These are phyloP conservation scores for Fistulifera pelliculosa DNA, from an alignment of 108 stramenopile species.

Conservation along the genomic window DNA sequence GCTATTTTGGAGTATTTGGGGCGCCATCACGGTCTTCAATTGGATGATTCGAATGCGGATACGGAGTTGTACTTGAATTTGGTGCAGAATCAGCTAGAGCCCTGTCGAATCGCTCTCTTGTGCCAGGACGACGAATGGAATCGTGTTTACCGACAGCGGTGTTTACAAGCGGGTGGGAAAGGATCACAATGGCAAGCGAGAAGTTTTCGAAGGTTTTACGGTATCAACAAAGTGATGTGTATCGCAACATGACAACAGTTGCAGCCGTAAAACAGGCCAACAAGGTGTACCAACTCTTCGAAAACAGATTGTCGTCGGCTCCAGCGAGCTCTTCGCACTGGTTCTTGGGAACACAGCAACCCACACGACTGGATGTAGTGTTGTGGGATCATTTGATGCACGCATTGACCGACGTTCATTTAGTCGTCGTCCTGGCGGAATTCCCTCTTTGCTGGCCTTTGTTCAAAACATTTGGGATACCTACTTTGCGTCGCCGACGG, in stretches of 20 bases:
- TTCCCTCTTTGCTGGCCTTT: slow-evolving; percentile 40
- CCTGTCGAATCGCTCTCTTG: slow-evolving; percentile 30
- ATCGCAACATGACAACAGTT: slow-evolving; percentile 22
- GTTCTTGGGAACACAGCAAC: slow-evolving; percentile 37
- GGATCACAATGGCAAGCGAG: not conserved
- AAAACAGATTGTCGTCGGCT: slow-evolving; percentile 21
- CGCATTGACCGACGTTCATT: slow-evolving; percentile 57
- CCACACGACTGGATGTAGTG: slow-evolving; percentile 41
- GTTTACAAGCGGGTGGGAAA: slow-evolving; percentile 25
- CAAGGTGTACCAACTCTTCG: slow-evolving; percentile 37
- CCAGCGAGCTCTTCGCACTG: slow-evolving; percentile 9
- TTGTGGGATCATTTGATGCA: slow-evolving; percentile 67
- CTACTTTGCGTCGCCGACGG: slow-evolving; percentile 35
- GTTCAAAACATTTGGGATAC: slow-evolving; percentile 42
- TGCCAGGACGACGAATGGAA: slow-evolving; percentile 68
- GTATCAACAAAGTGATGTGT: not conserved
- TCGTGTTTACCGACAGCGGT: slow-evolving; percentile 45
- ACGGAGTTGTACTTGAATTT: slow-evolving; percentile 20
- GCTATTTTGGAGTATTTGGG: slow-evolving; percentile 49
- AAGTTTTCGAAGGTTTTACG: not conserved
- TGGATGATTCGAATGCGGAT: slow-evolving; percentile 13
- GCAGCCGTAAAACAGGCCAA: slow-evolving; percentile 37
- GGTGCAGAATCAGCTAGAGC: slow-evolving; percentile 36
- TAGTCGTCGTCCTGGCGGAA: slow-evolving; percentile 50
- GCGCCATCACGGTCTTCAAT: slow-evolving; percentile 11